Evolutionary conservation across 345 rosid species (phyloP).

Genomic region (Sisymbrium irio): DNA sequence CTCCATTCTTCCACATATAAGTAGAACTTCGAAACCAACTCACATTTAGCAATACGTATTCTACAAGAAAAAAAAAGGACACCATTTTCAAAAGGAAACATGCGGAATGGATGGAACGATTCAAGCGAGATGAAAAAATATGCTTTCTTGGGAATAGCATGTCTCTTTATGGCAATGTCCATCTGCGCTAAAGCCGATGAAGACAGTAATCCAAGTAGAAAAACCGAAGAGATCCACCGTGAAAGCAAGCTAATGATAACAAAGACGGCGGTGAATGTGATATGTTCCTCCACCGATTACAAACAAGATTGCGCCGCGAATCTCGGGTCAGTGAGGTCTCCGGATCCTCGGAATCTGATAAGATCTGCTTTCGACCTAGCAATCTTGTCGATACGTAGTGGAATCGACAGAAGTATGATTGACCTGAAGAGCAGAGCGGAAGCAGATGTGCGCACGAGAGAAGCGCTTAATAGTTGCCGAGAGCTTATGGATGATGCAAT

Average conservation of each 20-base stretch:
- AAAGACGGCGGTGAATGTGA: conserved; percentile 36
- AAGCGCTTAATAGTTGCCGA: conserved; percentile 54
- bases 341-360: conserved; percentile 57
- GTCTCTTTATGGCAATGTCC: conserved; percentile 15
- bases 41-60: not conserved
- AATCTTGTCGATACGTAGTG: conserved; percentile 38
- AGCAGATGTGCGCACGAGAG: conserved; percentile 53
- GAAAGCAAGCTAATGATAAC: conserved; percentile 19
- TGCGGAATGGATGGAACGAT: conserved; percentile 19
- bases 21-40: conserved; percentile 4
- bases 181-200: not conserved
- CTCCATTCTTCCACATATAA: conserved; percentile 24
- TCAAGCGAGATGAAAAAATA: conserved; percentile 17
- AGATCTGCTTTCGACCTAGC: conserved; percentile 49
- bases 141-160: not conserved
- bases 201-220: not conserved
- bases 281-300: conserved; percentile 71
- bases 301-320: conserved; percentile 45
- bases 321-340: conserved; percentile 38
- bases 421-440: conserved; percentile 41
- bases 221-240: conserved; percentile 9
- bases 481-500: conserved; percentile 55
- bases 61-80: not conserved
- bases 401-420: conserved; percentile 36
- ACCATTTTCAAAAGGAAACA: not conserved